Conservation (phyloP, 805 yeast species). For the Candida schatavii region DNA sequence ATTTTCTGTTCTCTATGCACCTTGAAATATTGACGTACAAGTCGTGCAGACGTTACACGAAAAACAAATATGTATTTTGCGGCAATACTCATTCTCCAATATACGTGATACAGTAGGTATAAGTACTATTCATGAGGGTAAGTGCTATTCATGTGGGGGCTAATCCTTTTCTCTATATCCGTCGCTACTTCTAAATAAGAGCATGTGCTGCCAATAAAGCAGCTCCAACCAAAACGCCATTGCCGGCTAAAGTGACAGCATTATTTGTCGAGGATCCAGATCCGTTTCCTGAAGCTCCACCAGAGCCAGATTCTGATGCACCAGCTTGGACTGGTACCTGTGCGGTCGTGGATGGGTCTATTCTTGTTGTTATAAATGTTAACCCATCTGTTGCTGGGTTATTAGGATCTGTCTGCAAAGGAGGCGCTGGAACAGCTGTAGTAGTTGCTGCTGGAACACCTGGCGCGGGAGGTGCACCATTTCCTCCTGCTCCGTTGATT, state of each 20-base stretch:
- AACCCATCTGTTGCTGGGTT: slow-evolving; percentile 12
- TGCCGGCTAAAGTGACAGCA: not conserved
- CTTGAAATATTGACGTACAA: too few relatives aligned
- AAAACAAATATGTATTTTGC: too few relatives aligned
- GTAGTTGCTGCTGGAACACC: slow-evolving; percentile 9
- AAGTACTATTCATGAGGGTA: too few relatives aligned
- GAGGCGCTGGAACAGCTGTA: slow-evolving; percentile 4
- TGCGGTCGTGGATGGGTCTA: slow-evolving; percentile 9
- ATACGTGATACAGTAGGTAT: too few relatives aligned
- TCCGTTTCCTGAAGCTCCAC: not conserved
- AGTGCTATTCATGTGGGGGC: too few relatives aligned
- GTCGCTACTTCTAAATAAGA: not conserved
- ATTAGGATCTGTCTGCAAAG: slow-evolving; percentile 5
- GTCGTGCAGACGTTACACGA: too few relatives aligned
- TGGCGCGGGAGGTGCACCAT: slow-evolving; percentile 14
- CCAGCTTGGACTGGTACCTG: slow-evolving; percentile 7
- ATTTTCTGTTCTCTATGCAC: too few relatives aligned
- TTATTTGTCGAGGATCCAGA: not conserved
- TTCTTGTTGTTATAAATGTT: slow-evolving; percentile 9
- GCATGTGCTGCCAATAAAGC: not conserved
- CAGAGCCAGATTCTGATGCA: slow-evolving; percentile 8
- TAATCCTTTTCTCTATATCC: too few relatives aligned
- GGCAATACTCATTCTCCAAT: too few relatives aligned
- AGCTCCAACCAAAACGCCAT: not conserved
- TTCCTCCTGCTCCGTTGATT: slow-evolving; percentile 11